Conservation (phyloP, 2,329 filamentous ascomycete species). For the Dactylellina drechsleri region DNA sequence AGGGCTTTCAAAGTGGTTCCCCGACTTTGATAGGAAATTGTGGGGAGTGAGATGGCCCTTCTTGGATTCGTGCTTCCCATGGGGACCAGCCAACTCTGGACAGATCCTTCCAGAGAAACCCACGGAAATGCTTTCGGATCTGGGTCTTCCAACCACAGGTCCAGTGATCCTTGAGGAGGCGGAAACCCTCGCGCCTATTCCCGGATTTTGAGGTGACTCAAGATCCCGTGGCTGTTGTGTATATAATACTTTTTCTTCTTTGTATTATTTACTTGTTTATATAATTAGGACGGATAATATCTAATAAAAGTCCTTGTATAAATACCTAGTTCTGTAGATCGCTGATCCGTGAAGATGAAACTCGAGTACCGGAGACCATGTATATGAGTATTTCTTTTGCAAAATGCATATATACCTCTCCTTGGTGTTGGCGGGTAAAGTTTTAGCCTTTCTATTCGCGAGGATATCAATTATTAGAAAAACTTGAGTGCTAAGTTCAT, state of each 20-base stretch:
- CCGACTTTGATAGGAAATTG: constrained; percentile 37
- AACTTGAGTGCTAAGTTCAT: too few species aligned
- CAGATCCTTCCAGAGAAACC: constrained; percentile 22
- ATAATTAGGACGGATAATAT: constrained; percentile 6
- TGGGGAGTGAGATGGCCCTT: constrained; percentile 45
- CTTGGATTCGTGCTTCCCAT: constrained; percentile 34
- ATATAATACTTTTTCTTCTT: neutral
- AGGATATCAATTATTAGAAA: too few species aligned
- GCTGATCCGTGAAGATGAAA: neutral
- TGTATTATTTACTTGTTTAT: neutral
- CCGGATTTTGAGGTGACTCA: too few species aligned
- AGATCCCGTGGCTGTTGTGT: too few species aligned
- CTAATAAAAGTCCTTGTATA: constrained; percentile 13
- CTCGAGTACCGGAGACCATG: too few species aligned
- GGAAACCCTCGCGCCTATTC: too few species aligned
- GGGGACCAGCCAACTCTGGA: neutral
- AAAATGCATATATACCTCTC: too few species aligned
- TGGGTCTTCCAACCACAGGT: neutral
- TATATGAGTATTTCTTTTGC: too few species aligned
- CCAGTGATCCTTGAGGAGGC: neutral
- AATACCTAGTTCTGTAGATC: constrained; percentile 5
- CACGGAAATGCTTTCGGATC: neutral
- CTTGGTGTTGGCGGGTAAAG: too few species aligned
- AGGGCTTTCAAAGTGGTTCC: constrained; percentile 23
- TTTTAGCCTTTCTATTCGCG: too few species aligned